Evolutionary conservation across 2,329 filamentous ascomycete species (phyloP).

Genomic region (Neofusicoccum ribis): DNA sequence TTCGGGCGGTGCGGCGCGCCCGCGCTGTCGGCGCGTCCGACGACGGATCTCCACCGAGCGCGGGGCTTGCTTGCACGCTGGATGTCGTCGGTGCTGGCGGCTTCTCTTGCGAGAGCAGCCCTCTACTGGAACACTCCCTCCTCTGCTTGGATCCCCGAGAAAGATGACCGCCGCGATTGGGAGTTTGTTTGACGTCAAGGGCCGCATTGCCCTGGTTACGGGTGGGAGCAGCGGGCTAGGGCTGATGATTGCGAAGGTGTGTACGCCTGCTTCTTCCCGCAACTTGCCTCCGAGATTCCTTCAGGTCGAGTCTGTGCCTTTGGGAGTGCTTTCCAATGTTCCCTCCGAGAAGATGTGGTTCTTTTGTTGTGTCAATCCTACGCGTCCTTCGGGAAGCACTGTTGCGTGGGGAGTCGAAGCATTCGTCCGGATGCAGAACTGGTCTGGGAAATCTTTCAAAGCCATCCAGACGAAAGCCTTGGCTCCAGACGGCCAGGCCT

Average conservation of each 20-base stretch:
- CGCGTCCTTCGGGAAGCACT: too few relatives aligned
- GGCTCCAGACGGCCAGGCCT: too few relatives aligned
- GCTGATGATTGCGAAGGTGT: constrained; percentile 21
- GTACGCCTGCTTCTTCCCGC: neutral
- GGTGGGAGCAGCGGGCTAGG: constrained; percentile 21
- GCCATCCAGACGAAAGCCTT: too few relatives aligned
- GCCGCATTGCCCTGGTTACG: constrained; percentile 20
- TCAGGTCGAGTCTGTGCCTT: too few relatives aligned
- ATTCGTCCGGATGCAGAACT: too few relatives aligned
- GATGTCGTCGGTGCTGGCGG: neutral
- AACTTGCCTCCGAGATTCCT: neutral
- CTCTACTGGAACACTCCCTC: neutral
- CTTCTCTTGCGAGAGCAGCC: neutral
- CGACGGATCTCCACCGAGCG: neutral
- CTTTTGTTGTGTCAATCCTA: too few relatives aligned
- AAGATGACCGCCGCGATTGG: constrained; percentile 4
- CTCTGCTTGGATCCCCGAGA: neutral
- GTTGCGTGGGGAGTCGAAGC: too few relatives aligned
- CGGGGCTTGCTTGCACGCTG: neutral
- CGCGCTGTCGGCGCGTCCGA: neutral
- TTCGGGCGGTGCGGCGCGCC: neutral
- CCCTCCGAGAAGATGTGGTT: too few relatives aligned
- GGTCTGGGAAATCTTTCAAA: too few relatives aligned
- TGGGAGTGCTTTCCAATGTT: too few relatives aligned
- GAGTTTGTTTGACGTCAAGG: constrained; percentile 19